phyloP scores from a whole-genome alignment of 495 filamentous ascomycete genomes.

The Pseudevernia furfuracea region DNA sequence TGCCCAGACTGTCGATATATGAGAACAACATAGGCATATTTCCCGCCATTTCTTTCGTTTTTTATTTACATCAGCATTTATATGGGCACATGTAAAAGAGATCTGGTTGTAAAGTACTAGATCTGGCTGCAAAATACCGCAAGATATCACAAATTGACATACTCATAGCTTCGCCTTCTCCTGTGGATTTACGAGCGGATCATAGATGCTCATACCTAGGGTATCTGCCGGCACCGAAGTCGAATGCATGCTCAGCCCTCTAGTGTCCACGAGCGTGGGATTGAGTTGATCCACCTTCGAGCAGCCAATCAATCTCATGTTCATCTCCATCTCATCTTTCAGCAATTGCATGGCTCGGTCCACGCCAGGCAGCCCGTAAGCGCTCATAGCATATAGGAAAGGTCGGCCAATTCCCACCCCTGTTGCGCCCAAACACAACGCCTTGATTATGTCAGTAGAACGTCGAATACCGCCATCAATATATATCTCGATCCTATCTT shows the following conservation, averaged over 20 bases:
- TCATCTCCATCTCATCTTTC: constrained; percentile 98
- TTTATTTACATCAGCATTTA: neutral
- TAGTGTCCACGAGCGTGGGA: constrained; percentile 67
- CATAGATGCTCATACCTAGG: constrained; percentile 54
- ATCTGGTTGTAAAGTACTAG: neutral
- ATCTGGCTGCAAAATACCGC: neutral
- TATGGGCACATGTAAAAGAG: neutral
- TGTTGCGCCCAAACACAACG: constrained; percentile 83
- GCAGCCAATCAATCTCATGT: constrained; percentile 88
- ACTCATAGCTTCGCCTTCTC: constrained; percentile 50
- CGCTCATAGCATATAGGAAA: constrained; percentile 92
- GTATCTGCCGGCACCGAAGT: constrained; percentile 62
- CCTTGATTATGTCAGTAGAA: constrained; percentile 93
- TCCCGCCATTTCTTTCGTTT: neutral
- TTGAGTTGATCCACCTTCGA: constrained; percentile 66
- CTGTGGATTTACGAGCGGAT: constrained; percentile 54
- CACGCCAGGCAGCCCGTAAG: constrained; percentile 83
- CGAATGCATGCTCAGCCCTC: constrained; percentile 63
- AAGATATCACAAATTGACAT: neutral
- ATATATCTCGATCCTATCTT: constrained; percentile 82
- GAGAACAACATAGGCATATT: neutral
- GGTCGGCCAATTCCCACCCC: constrained; percentile 92
- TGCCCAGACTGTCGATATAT: constrained; percentile 51
- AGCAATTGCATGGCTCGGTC: constrained; percentile 89
- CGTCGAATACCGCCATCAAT: constrained; percentile 86